phyloP scores from a whole-genome alignment of 345 rosid genomes.

The Salix caprea region DNA sequence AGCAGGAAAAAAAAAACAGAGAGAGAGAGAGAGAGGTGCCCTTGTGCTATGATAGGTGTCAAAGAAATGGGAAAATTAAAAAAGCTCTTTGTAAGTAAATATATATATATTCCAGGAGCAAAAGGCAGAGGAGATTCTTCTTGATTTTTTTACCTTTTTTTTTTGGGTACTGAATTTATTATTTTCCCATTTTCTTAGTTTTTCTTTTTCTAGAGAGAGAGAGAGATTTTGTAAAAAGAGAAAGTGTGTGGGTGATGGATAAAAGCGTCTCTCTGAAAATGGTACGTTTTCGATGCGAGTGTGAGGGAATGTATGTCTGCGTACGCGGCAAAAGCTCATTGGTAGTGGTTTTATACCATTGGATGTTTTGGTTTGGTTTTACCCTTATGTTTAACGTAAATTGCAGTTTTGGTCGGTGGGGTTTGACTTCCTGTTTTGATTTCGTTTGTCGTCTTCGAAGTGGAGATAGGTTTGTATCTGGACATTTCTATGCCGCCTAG shows the following conservation, averaged over 20 bases:
- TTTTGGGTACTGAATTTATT: neutral
- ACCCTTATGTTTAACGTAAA: neutral
- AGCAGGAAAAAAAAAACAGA: slow-evolving; percentile 1
- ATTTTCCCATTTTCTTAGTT: neutral
- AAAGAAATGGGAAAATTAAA: slow-evolving; percentile 14
- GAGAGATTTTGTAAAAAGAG: neutral
- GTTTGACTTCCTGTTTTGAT: neutral
- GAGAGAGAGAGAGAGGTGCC: slow-evolving; percentile 1
- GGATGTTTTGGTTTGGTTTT: neutral
- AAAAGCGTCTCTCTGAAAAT: neutral
- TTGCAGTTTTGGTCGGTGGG: neutral
- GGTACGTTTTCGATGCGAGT: neutral
- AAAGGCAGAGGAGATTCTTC: neutral
- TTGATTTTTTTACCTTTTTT: neutral
- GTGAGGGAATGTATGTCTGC: neutral
- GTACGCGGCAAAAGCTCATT: slow-evolving; percentile 2
- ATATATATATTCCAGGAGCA: neutral
- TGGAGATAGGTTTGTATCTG: neutral
- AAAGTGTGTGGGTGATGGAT: too few relatives aligned
- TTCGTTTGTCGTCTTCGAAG: neutral
- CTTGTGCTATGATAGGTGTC: slow-evolving; percentile 7
- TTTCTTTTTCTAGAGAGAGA: neutral
- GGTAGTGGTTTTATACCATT: neutral
- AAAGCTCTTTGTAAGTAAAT: neutral
- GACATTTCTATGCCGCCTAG: too few relatives aligned